Base-by-base conservation (phyloP, 495 filamentous ascomycete species). In the Bacidia rubella region DNA sequence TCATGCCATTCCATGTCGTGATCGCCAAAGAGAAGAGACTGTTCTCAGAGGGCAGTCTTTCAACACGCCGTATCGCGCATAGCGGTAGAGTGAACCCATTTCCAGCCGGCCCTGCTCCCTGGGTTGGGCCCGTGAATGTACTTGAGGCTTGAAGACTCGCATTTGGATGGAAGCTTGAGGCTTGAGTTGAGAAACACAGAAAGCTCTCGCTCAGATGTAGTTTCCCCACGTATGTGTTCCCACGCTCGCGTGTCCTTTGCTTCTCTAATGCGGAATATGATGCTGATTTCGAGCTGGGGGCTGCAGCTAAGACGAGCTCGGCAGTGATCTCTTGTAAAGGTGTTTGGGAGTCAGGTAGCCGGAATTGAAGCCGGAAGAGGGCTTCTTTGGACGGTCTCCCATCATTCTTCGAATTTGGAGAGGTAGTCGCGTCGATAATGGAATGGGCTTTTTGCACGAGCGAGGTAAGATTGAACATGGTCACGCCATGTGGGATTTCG, bases 11-110 rank as follows among this genome's bases (percentile, higher is more conserved):
- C 90, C 90, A 97, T 3, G 92, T 96, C 1, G 90, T 97, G 60
- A 98, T 85, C 3, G 87, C 82, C 35, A 98, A 77, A 7, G 93
- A 83, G 65, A 96, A 97, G 68, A 95, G 81, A 60, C 88, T 85
- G 59, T 80, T 90, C 54, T 89, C 83, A 55, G 86, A 95, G 57
- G 94, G 86, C 11, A 97, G 72, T 50, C 92, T 78, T 70, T 98
- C 92, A 11, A 98, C 92, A 3, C 90, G 74, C 44, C 92, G 77
- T 55, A 98, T 86, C 27, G 86, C 84, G 64, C 86, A 95, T 11
- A 98, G 75, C 2, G 92, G 93, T n/a, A 97, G 77, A 11, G 85
- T 95, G 61, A 98, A 98, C 35, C 92, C 92, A 74, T 95, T 93
- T 11, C 90, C 90, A 40, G 87, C 85, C n/a, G 93, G 89, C 0